Conservation (phyloP, 345 rosid species). For the Triadica sebifera region DNA sequence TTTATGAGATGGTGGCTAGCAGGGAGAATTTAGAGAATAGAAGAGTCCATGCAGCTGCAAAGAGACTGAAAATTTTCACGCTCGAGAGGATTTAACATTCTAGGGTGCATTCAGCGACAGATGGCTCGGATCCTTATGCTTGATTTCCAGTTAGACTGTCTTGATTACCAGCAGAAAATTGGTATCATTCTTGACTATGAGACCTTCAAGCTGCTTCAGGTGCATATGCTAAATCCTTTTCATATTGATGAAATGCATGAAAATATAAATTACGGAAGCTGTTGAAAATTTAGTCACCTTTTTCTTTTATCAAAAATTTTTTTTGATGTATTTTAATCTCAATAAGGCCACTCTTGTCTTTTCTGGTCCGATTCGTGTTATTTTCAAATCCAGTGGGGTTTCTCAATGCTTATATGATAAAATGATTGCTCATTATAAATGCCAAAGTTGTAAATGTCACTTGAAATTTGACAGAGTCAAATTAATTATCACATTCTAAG, state of each 20-base stretch:
- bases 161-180: constrained; percentile 75
- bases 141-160: constrained; percentile 87
- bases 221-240: constrained; percentile 16
- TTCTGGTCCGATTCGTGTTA: no score
- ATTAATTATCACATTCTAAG: background rate
- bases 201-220: constrained; percentile 95
- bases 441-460: background rate
- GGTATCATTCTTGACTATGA: constrained; percentile 92
- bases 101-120: constrained; percentile 81
- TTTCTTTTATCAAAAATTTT: background rate
- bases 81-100: constrained; percentile 65
- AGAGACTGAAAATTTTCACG: constrained; percentile 56
- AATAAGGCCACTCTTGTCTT: no score
- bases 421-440: background rate
- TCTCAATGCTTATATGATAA: no score
- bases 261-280: background rate
- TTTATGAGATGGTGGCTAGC: constrained; percentile 94
- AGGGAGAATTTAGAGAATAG: constrained; percentile 72
- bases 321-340: no score
- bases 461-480: background rate
- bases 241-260: background rate
- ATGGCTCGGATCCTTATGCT: constrained; percentile 74
- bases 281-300: background rate
- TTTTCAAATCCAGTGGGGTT: no score
- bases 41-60: constrained; percentile 45